Evolutionary conservation across 2,329 filamentous ascomycete genomes (phyloP), one percentile per base, ranked within the genome.

Genomic region (Aspergillus ibericus): DNA sequence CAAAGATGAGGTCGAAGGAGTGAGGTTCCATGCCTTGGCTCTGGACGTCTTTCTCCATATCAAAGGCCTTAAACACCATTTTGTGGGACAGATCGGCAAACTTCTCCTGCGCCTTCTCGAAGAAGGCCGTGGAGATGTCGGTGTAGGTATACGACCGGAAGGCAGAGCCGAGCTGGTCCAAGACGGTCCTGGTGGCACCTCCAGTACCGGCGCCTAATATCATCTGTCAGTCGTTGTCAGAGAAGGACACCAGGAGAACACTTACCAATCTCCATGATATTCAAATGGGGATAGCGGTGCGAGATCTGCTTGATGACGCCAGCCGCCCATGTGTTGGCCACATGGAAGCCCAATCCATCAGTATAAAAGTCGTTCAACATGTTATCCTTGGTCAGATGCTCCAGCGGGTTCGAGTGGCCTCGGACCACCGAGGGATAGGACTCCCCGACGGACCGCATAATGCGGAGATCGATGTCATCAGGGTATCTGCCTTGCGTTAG

Each of bases 101-200:
- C 0, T 55, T 55, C 18, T 70, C 67, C 12, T 62, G 53, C 0
- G 75, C 76, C 4, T 69, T 66, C 18, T 70, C 68, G 55, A 82
- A 80, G 68, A 80, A 81, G 5, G 71, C 75, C 1, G 67, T 51
- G 0, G 76, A 78, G 7, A 81, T 72, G 56, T 82, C 80, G 0
- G 81, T 82, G 65, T 71, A 82, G 0, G 74, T 78, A 63, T 82
- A 82, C 0, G 65, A 67, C 5, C 60, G 60, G 35, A 72, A 77
- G 1, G n/a, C 18, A 1, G 62, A 13, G 1, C 66, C 71, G 15
- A 80, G 59, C 2, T 55, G 47, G 3, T 64, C 54, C 2, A 82
- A 63, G 6, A 81, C 65, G 1, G 53, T 56, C 3, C 69, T 64
- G 0, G 80, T 82, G 0, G 78, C 71, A 12, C 72, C 74, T 3